Conservation (phyloP, 345 rosid genomes). For the Nephelium lappaceum region DNA sequence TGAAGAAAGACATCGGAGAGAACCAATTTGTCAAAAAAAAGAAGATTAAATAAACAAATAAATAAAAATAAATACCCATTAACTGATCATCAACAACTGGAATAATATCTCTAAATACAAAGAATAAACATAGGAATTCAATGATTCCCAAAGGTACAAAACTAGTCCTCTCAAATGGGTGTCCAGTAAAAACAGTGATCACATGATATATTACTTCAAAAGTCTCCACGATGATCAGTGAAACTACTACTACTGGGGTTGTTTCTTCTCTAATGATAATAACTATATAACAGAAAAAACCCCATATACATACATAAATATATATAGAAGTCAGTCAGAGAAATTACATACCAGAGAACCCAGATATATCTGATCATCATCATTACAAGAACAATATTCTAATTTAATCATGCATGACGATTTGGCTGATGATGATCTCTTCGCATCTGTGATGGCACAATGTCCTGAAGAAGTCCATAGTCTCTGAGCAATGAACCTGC, state of each 20-base stretch:
- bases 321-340: conserved; percentile 26
- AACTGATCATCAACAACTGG: conserved; percentile 23
- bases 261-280: conserved; percentile 25
- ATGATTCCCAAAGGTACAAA: neutral
- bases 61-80: conserved; percentile 3
- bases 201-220: neutral
- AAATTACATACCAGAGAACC: conserved; percentile 38
- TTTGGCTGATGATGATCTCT: conserved; percentile 38
- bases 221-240: neutral
- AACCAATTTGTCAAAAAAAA: neutral
- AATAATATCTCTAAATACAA: conserved; percentile 28
- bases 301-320: neutral
- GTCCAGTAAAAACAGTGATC: conserved; percentile 11
- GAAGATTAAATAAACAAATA: neutral
- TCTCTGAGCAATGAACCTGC: conserved; percentile 50
- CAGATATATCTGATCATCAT: neutral
- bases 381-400: neutral
- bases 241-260: conserved; percentile 16
- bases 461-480: conserved; percentile 92
- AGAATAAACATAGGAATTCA: conserved; percentile 27
- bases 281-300: neutral
- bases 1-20: neutral
- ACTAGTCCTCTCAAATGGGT: conserved; percentile 9
- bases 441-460: conserved; percentile 75
- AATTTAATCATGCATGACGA: conserved; percentile 27